Conservation (phyloP, 805 yeast genomes). For the Spathaspora gorwiae region DNA sequence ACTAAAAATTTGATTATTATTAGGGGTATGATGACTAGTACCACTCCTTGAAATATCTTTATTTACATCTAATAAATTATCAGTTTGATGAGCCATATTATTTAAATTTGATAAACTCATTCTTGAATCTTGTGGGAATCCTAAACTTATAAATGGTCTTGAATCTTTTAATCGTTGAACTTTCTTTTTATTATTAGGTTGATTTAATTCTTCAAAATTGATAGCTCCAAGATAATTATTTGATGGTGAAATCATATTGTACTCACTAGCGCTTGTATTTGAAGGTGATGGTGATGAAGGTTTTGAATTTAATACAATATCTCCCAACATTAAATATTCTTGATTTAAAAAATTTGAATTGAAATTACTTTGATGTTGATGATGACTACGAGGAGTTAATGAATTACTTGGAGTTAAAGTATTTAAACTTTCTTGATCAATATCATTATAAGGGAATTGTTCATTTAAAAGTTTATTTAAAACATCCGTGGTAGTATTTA, state of each 20-base stretch:
- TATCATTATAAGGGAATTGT: neutral
- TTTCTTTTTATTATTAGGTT: slow-evolving; percentile 2
- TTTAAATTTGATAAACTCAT: slow-evolving; percentile 5
- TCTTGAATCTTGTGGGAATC: slow-evolving; percentile 15
- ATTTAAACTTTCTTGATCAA: slow-evolving; percentile 1
- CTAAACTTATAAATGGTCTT: slow-evolving; percentile 40
- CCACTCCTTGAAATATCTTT: neutral
- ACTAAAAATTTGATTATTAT: slow-evolving; percentile 3
- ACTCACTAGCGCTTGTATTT: slow-evolving; percentile 19
- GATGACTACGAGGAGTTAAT: neutral
- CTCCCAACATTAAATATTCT: slow-evolving; percentile 49
- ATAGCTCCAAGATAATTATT: neutral
- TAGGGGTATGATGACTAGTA: neutral
- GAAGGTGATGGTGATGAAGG: slow-evolving; percentile 38
- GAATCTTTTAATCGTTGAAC: slow-evolving; percentile 19
- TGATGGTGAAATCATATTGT: slow-evolving; percentile 3
- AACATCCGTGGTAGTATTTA: slow-evolving; percentile 26
- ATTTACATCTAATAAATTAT: slow-evolving; percentile 7
- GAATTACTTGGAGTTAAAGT: neutral
- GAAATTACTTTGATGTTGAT: slow-evolving; percentile 12
- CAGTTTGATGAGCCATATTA: slow-evolving; percentile 7
- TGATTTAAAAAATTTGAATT: slow-evolving; percentile 46
- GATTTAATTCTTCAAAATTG: slow-evolving; percentile 3
- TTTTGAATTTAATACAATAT: slow-evolving; percentile 39
- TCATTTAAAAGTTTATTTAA: slow-evolving; percentile 18